These are phyloP conservation scores for Penicillium sp. DNA, from an alignment of 2,329 filamentous ascomycete species.

Conservation along the genomic window DNA sequence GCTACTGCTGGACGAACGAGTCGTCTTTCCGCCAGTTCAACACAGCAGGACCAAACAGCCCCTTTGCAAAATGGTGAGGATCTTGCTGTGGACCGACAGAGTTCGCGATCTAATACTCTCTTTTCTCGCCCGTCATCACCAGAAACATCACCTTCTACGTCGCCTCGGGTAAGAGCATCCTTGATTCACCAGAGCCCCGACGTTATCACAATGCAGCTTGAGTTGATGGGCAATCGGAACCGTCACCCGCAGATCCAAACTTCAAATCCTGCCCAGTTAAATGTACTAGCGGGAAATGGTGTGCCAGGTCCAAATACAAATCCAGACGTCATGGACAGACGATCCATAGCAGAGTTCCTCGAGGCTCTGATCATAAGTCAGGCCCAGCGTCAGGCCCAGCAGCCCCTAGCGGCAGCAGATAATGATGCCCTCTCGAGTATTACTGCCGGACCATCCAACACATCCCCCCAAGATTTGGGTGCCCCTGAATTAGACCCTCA, in stretches of 20 bases:
- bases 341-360: constrained; percentile 36
- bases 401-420: constrained; percentile 13
- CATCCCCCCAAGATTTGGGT: constrained; percentile 11
- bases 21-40: constrained; percentile 13
- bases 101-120: constrained; percentile 41
- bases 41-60: constrained; percentile 14
- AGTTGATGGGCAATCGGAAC: constrained; percentile 36
- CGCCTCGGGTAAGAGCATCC: constrained; percentile 43
- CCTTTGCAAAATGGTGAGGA: constrained; percentile 9
- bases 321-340: constrained; percentile 22
- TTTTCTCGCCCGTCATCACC: constrained; percentile 42
- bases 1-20: constrained; percentile 24
- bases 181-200: constrained; percentile 44
- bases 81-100: constrained; percentile 19
- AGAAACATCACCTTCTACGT: constrained; percentile 40
- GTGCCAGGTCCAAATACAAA: constrained; percentile 10
- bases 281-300: constrained; percentile 14
- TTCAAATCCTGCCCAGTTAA: constrained; percentile 10
- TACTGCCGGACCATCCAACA: constrained; percentile 18
- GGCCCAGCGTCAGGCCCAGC: constrained; percentile 21
- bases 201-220: constrained; percentile 45
- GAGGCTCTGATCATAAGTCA: constrained; percentile 34
- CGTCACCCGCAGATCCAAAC: constrained; percentile 20
- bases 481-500: constrained; percentile 6
- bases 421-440: constrained; percentile 25